Base-by-base conservation (phyloP, 2,329 filamentous ascomycete genomes). In the Arthrobotrys musiformis region DNA sequence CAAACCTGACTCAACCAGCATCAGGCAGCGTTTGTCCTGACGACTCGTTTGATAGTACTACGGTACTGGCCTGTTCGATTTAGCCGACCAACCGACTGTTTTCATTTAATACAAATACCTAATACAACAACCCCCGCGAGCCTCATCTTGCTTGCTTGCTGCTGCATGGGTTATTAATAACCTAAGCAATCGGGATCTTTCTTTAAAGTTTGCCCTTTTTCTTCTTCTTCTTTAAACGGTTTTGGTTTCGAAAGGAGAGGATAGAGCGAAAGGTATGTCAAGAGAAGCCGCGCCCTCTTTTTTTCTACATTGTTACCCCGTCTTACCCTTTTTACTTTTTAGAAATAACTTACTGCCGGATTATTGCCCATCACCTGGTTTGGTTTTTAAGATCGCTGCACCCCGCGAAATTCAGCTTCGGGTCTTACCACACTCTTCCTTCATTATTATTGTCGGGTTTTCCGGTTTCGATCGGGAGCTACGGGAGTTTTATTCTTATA, bases 1-100 rank as follows among this genome's bases (percentile, higher is more conserved):
- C 28, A 56, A 54, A 54, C 50, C 13, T 35, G 50, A 54, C 50
- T 35, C 50, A 11, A 15, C 19, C 19, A 5, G 15, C 1, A 48
- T 40, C n/a, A 58, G 54, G 54, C 54, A 58, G 54, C 54, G 54
- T 26, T 58, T 58, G 54, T n/a, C 17, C 54, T 58, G 54, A 58
- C 54, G 54, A 58, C 30, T 35, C 11, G 30, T 11, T 35, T 35
- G 30, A 5, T 35, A 5, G 30, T 15, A 22, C 9, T 6, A 58
- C 54, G 19, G 19, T 15, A 4, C 54, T 58, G 54, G 8, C 52
- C 17, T 19, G 54, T 58, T 63, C 40, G 68, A 72, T 63, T 70
- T 72, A 72, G 68, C 68, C 68, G 68, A 72, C 58, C 68, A 50
- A 24, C 33, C 54, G 17, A 35, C n/a, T 42, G n/a, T n/a, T n/a